Conservation (phyloP, 441 rosid species). For the Melastoma candidum region DNA sequence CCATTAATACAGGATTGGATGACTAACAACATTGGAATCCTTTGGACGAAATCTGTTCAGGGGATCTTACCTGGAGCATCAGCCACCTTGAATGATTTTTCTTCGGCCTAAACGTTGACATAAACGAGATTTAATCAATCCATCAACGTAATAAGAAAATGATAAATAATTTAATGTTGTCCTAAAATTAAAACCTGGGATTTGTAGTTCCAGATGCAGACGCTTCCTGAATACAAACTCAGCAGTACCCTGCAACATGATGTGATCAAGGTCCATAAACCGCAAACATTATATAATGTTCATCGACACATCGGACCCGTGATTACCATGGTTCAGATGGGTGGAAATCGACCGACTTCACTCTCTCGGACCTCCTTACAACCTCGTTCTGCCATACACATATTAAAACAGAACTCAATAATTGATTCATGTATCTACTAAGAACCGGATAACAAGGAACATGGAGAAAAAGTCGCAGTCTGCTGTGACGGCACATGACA, state of each 20-base stretch:
- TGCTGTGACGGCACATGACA: too few species aligned
- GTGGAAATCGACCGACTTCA: slow-evolving; percentile 81
- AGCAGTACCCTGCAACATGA: slow-evolving; percentile 48
- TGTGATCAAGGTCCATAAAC: not conserved
- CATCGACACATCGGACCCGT: too few species aligned
- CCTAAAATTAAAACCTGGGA: slow-evolving; percentile 40
- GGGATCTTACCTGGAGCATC: slow-evolving; percentile 45
- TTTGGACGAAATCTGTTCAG: too few species aligned
- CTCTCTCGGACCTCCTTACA: slow-evolving; percentile 77
- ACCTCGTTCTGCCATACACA: slow-evolving; percentile 52
- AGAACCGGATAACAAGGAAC: too few species aligned
- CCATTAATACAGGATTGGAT: too few species aligned
- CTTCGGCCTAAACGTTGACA: not conserved
- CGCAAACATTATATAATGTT: not conserved
- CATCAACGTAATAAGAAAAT: not conserved
- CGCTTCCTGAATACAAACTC: slow-evolving; percentile 69
- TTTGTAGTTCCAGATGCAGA: slow-evolving; percentile 75
- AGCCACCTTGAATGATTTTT: slow-evolving; percentile 55
- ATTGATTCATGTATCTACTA: too few species aligned
- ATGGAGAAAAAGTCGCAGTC: too few species aligned
- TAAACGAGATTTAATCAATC: not conserved
- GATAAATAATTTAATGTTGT: not conserved
- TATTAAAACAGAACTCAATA: slow-evolving; percentile 7
- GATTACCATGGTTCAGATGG: slow-evolving; percentile 88
- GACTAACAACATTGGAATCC: too few species aligned